Evolutionary conservation across 495 filamentous ascomycete species (phyloP).

Genomic region (Aspergillus incahuasiensis): DNA sequence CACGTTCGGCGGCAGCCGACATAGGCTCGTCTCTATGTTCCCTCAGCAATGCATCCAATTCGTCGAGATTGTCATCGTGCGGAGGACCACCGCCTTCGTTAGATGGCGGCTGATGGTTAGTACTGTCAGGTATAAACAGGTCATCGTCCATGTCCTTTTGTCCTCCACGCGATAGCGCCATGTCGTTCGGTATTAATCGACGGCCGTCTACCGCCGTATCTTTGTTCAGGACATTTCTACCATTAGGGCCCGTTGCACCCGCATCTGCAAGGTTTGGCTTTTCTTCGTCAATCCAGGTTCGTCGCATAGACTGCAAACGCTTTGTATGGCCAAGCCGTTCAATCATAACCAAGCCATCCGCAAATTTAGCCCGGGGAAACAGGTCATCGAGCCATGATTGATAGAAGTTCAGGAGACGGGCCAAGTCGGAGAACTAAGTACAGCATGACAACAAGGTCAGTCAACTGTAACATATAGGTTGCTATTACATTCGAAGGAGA

Average conservation of each 20-base stretch:
- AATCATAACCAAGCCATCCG: slow-evolving; percentile 84
- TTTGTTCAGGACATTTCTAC: not conserved
- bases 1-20: slow-evolving; percentile 2
- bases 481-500: not conserved
- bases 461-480: not conserved
- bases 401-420: slow-evolving; percentile 80
- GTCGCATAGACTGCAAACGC: slow-evolving; percentile 64
- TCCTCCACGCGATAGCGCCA: not conserved
- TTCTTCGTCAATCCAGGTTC: slow-evolving; percentile 83
- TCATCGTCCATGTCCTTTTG: slow-evolving; percentile 14
- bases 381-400: slow-evolving; percentile 97
- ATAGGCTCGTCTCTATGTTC: slow-evolving; percentile 28
- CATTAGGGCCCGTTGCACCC: not conserved
- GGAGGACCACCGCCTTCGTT: slow-evolving; percentile 11
- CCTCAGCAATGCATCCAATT: slow-evolving; percentile 35
- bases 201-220: not conserved
- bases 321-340: slow-evolving; percentile 89
- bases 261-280: slow-evolving; percentile 22
- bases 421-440: slow-evolving; percentile 74
- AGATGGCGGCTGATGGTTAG: slow-evolving; percentile 10
- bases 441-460: not conserved
- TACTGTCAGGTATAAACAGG: slow-evolving; percentile 25
- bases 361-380: slow-evolving; percentile 90
- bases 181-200: not conserved
- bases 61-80: slow-evolving; percentile 33